phyloP scores from a whole-genome alignment of 768 basidiomycete genomes.

The Lactifluus hygrophoroides region DNA sequence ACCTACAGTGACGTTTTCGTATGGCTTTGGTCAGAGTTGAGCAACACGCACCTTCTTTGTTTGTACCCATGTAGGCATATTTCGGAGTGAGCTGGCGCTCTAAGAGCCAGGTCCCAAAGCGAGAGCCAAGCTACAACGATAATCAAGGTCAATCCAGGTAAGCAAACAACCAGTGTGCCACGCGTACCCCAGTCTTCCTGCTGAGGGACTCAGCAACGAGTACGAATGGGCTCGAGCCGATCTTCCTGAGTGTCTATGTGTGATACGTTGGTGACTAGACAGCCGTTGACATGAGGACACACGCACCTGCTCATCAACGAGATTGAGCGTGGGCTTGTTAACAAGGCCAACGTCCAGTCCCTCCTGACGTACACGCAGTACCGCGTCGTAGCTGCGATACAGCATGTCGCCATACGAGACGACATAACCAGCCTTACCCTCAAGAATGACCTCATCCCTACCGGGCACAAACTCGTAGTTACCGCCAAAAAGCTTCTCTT shows the following conservation, averaged over 20 bases:
- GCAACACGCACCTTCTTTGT: slow-evolving; percentile 44
- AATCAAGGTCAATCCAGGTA: not conserved
- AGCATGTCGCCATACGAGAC: slow-evolving; percentile 85
- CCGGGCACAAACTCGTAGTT: slow-evolving; percentile 76
- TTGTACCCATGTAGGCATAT: slow-evolving; percentile 74
- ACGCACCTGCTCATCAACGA: slow-evolving; percentile 70
- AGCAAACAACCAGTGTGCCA: not conserved
- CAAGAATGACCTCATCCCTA: slow-evolving; percentile 73
- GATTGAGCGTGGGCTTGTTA: slow-evolving; percentile 78
- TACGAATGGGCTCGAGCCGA: slow-evolving; percentile 68
- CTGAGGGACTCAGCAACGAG: slow-evolving; percentile 81
- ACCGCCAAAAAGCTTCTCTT: slow-evolving; percentile 53
- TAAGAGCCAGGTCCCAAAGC: slow-evolving; percentile 79
- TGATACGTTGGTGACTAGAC: not conserved
- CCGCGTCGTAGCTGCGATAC: slow-evolving; percentile 77
- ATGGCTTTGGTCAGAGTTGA: not conserved
- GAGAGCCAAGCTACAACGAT: slow-evolving; percentile 53
- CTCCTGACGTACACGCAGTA: slow-evolving; percentile 57
- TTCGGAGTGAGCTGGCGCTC: slow-evolving; percentile 74
- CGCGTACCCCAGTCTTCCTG: slow-evolving; percentile 70
- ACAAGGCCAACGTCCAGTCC: slow-evolving; percentile 78
- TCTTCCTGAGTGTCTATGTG: slow-evolving; percentile 50
- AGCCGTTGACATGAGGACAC: not conserved
- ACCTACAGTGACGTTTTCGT: slow-evolving; percentile 28
- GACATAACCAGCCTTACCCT: slow-evolving; percentile 75